Conservation (phyloP, 768 basidiomycete species). For the Calocybe cyanea region DNA sequence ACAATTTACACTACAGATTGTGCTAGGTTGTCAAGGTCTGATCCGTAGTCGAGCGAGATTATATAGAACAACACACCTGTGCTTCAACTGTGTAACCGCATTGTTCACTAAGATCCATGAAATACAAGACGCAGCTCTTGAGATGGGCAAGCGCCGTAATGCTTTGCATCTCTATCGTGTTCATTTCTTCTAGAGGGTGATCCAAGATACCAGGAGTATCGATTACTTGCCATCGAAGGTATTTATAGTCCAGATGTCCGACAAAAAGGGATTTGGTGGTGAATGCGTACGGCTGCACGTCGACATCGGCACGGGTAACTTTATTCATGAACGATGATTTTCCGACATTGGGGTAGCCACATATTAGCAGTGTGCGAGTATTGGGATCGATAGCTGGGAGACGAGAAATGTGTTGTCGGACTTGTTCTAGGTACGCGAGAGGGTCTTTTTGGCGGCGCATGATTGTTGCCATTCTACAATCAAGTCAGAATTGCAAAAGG, state of each 20-base stretch:
- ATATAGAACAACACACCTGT: constrained; percentile 55
- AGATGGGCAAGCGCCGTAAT: constrained; percentile 97
- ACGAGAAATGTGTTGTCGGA: constrained; percentile 98
- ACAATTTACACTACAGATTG: constrained; percentile 82
- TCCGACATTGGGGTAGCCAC: constrained; percentile 99
- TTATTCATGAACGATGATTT: constrained; percentile 99
- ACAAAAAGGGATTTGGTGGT: constrained; percentile 99
- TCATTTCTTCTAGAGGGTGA: constrained; percentile 99
- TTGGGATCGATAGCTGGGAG: constrained; percentile 97
- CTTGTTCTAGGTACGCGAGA: constrained; percentile 97
- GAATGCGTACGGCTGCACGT: constrained; percentile 99
- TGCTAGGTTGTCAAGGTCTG: not conserved
- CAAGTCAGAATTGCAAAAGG: constrained; percentile 1
- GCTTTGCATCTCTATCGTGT: constrained; percentile 99
- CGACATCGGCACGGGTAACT: constrained; percentile 97
- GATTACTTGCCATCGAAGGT: constrained; percentile 99
- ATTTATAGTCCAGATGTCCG: constrained; percentile 98
- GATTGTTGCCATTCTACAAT: constrained; percentile 89
- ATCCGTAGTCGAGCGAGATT: not conserved
- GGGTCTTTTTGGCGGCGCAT: constrained; percentile 99
- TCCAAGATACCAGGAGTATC: constrained; percentile 98
- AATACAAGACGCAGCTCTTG: constrained; percentile 92
- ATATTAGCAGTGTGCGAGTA: constrained; percentile 95
- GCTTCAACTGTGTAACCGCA: constrained; percentile 98
- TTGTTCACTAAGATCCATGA: constrained; percentile 98